These are phyloP conservation scores for Chenopodium berlandieri DNA, from an alignment of 148 eudicot species.

Conservation along the genomic window DNA sequence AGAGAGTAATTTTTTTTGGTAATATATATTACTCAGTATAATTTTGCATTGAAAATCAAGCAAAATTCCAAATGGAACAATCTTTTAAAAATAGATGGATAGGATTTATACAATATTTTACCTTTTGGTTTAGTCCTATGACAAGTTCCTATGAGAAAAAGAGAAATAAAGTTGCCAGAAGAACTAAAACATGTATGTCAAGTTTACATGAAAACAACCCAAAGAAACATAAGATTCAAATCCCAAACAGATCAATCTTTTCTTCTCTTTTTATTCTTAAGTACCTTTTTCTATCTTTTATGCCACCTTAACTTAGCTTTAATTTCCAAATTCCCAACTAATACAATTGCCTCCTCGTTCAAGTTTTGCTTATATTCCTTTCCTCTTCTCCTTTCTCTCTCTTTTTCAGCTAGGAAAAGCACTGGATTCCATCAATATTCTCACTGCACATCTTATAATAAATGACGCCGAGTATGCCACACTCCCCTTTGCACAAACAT, in stretches of 20 bases:
- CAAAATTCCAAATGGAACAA: too few relatives aligned
- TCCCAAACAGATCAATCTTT: slow-evolving; percentile 40
- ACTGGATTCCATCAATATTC: slow-evolving; percentile 57
- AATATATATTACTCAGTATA: too few relatives aligned
- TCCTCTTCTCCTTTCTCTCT: slow-evolving; percentile 41
- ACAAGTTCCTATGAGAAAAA: slow-evolving; percentile 35
- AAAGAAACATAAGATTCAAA: slow-evolving; percentile 37
- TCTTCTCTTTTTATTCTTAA: slow-evolving; percentile 22
- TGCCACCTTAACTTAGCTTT: slow-evolving; percentile 56
- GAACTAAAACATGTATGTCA: slow-evolving; percentile 26
- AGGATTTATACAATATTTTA: slow-evolving; percentile 9
- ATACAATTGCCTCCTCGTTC: slow-evolving; percentile 58
- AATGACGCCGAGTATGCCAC: slow-evolving; percentile 28
- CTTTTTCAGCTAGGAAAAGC: slow-evolving; percentile 69
- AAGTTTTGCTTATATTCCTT: slow-evolving; percentile 88
- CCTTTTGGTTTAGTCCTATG: slow-evolving; percentile 44
- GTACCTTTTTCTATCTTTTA: slow-evolving; percentile 26
- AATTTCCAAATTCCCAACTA: slow-evolving; percentile 53
- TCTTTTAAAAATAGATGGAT: background rate
- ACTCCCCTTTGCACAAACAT: slow-evolving; percentile 41
- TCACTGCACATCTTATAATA: slow-evolving; percentile 30
- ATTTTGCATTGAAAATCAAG: too few relatives aligned
- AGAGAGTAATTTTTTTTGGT: too few relatives aligned
- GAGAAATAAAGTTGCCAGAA: slow-evolving; percentile 16
- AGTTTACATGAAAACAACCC: slow-evolving; percentile 20